Base-by-base conservation (phyloP, 2,329 filamentous ascomycete species). In the Aspergillus latus region DNA sequence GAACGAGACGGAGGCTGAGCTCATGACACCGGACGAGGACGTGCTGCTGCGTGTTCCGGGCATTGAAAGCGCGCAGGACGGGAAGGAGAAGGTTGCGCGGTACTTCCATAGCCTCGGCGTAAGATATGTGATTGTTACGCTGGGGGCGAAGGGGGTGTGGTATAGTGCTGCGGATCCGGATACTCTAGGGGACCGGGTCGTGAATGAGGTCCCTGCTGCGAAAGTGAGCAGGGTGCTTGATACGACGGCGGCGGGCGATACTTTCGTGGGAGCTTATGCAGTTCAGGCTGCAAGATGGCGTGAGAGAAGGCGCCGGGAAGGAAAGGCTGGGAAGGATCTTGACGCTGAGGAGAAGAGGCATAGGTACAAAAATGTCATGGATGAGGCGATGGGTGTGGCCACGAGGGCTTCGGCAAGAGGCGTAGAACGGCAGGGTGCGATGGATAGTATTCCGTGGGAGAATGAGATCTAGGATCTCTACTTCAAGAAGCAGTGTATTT, bases 161-260 rank as follows among this genome's bases (percentile, higher is more conserved):
- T 80, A 85, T 71, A 90, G 83, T 68, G 77, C 81, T 53, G 82
- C 79, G 16, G 74, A 71, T 32, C 77, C 1, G 70, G 71, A 3
- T 70, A 70, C 6, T 66, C 70, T 39, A 66, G 72, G 39, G 56
- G 62, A 9, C 58, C 61, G 71, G n/a, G 72, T 68, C 40, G 68
- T 67, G 21, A 69, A 70, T 46, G 64, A 72, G 56, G 73, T 92
- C 1, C 76, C 79, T 4, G 90, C 89, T 0, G 80, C 84, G 59
- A 88, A 88, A 72, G 88, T 90, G 15, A 76, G 71, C 3, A 75
- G 82, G 55, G 93, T 97, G 1, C 85, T 97, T 4, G 93, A 97
- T 72, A 97, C 93, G 1, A 97, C 93, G 6, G 93, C 89, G 1
- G 94, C 94, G 4, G 93, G 93, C 0, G 93, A 97, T 72, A 97